A percentile compares a stretch with the other conserved stretches of the same genome.
phyloP scores from a whole-genome alignment of 2,329 filamentous ascomycete genomes.

The Cryphonectria carpinicola region DNA sequence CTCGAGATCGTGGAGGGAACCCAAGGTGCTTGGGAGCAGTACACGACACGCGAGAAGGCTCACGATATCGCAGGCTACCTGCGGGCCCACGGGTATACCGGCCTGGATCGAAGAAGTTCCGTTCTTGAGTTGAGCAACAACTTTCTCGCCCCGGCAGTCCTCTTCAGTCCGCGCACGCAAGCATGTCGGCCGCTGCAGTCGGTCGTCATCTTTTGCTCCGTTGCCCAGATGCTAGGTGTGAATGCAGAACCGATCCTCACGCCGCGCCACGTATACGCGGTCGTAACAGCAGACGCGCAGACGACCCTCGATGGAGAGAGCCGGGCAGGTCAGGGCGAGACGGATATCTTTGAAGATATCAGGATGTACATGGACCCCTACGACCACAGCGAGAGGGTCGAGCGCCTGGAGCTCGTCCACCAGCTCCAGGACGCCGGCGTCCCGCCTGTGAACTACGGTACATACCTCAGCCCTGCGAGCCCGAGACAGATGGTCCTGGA shows the following conservation, averaged over 20 bases:
- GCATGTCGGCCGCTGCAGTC: conserved; percentile 67
- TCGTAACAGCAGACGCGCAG: conserved; percentile 47
- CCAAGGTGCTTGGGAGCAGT: conserved; percentile 46
- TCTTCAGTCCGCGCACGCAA: conserved; percentile 39
- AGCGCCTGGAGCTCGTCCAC: conserved; percentile 10
- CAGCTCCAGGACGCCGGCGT: conserved; percentile 15
- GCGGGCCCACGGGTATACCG: conserved; percentile 53
- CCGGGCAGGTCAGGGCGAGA: conserved; percentile 26
- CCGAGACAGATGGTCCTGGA: conserved; percentile 61
- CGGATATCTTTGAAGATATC: conserved; percentile 29
- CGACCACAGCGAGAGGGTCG: conserved; percentile 23
- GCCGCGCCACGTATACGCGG: conserved; percentile 67
- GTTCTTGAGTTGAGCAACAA: conserved; percentile 62
- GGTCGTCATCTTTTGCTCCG: conserved; percentile 67
- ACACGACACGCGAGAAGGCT: conserved; percentile 54
- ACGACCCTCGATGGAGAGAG: conserved; percentile 36
- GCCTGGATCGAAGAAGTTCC: conserved; percentile 51
- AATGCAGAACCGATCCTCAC: conserved; percentile 67
- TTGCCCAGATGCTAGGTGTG: conserved; percentile 61
- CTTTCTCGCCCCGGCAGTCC: conserved; percentile 62
- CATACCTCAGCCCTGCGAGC: conserved; percentile 54
- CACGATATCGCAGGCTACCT: conserved; percentile 57
- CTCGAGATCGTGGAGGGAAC: conserved; percentile 44
- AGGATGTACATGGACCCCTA: conserved; percentile 62
- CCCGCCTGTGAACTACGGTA: conserved; percentile 5